Conservation (phyloP, 306 rosid species). For the Cajanus cajan region DNA sequence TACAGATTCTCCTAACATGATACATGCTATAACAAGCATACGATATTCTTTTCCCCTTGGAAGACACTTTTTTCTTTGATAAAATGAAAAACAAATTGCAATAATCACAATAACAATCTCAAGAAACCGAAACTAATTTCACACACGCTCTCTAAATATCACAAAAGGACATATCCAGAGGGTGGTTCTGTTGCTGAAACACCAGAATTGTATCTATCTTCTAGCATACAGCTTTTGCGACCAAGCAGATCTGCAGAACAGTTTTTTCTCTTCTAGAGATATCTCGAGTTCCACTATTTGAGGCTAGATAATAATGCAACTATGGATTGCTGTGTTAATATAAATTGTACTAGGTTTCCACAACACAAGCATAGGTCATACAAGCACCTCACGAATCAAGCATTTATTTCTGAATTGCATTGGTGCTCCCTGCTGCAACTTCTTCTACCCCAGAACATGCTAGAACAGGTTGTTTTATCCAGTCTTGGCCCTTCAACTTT, state of each 20-base stretch:
- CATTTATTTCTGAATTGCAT: slow-evolving; percentile 94
- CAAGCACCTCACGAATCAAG: slow-evolving; percentile 42
- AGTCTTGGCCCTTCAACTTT: slow-evolving; percentile 78
- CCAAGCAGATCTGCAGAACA: slow-evolving; percentile 36
- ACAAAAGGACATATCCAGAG: slow-evolving; percentile 31
- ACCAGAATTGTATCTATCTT: slow-evolving; percentile 31
- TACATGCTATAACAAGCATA: neutral
- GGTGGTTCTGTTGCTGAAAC: slow-evolving; percentile 26
- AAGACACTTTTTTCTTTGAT: slow-evolving; percentile 25
- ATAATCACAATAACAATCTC: slow-evolving; percentile 31
- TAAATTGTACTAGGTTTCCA: slow-evolving; percentile 27
- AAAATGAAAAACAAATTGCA: slow-evolving; percentile 36
- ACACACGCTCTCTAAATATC: slow-evolving; percentile 31
- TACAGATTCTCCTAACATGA: slow-evolving; percentile 26
- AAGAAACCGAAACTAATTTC: slow-evolving; percentile 24
- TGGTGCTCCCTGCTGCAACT: slow-evolving; percentile 96
- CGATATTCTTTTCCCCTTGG: neutral
- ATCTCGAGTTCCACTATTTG: slow-evolving; percentile 2
- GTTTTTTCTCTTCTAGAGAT: slow-evolving; percentile 12
- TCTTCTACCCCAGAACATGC: slow-evolving; percentile 96
- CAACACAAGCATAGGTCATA: slow-evolving; percentile 16
- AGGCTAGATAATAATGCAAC: slow-evolving; percentile 17
- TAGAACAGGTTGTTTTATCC: slow-evolving; percentile 82
- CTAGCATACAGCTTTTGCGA: slow-evolving; percentile 37
- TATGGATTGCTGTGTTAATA: neutral